phyloP scores from a whole-genome alignment of 257 asterid genomes.

The Solanum sitiens region DNA sequence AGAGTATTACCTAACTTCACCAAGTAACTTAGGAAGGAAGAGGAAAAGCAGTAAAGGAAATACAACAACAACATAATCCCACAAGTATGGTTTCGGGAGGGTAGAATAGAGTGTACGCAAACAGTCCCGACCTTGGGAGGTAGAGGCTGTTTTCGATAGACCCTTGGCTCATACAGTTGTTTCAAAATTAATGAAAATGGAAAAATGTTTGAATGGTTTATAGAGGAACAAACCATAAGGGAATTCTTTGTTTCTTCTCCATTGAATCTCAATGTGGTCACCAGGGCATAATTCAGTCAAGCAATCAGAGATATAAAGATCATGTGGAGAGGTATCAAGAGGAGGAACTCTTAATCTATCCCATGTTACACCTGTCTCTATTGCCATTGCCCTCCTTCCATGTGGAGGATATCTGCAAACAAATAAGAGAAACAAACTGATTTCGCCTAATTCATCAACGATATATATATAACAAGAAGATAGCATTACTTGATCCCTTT shows the following conservation, averaged over 20 bases:
- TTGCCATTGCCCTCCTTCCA: slow-evolving; percentile 57
- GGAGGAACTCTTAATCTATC: slow-evolving; percentile 72
- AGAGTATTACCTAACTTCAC: neutral
- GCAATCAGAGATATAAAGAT: slow-evolving; percentile 67
- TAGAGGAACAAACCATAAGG: slow-evolving; percentile 63
- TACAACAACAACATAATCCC: neutral
- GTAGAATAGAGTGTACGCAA: neutral
- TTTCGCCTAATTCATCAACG: neutral
- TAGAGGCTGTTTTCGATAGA: neutral
- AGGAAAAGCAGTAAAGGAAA: neutral
- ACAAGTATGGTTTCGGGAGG: neutral
- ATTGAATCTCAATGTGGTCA: slow-evolving; percentile 80
- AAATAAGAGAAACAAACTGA: neutral
- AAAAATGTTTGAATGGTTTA: neutral
- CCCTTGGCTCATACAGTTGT: neutral
- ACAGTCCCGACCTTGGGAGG: neutral
- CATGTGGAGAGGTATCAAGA: slow-evolving; percentile 43
- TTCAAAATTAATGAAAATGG: neutral
- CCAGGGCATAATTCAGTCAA: slow-evolving; percentile 62
- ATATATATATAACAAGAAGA: slow-evolving; percentile 3
- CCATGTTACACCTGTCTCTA: slow-evolving; percentile 76
- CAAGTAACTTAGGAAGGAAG: neutral
- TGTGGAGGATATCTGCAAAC: slow-evolving; percentile 65
- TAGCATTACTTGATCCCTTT: neutral
- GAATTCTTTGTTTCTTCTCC: slow-evolving; percentile 80